Evolutionary conservation across 495 filamentous ascomycete genomes (phyloP).

Genomic region (Xylaria cubensis): DNA sequence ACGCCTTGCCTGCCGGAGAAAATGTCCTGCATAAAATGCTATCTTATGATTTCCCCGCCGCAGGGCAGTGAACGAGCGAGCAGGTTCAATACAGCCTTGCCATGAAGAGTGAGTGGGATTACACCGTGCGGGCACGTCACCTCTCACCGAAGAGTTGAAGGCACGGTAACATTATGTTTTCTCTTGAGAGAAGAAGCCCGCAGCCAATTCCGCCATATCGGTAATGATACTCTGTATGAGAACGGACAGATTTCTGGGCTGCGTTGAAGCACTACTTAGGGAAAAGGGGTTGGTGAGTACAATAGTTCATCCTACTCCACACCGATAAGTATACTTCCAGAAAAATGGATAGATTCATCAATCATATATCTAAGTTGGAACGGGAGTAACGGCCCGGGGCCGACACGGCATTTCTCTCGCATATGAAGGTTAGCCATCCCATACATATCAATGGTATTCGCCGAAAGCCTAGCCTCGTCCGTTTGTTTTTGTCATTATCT

Average conservation of each 20-base stretch:
- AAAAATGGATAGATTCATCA: neutral
- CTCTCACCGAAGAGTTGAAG: neutral
- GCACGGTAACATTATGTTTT: neutral
- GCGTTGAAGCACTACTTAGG: neutral
- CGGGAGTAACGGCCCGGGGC: neutral
- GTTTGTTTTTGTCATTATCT: neutral
- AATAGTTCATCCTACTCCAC: neutral
- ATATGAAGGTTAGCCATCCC: neutral
- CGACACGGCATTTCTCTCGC: neutral
- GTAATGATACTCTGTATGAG: neutral
- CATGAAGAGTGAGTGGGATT: neutral
- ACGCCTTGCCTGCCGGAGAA: neutral
- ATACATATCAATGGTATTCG: neutral
- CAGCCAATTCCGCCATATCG: neutral
- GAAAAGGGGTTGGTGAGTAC: neutral
- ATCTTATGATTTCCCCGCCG: neutral
- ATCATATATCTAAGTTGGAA: neutral
- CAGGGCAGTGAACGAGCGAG: neutral
- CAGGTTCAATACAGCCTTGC: neutral
- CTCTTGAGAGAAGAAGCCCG: too few species aligned
- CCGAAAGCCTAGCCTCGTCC: neutral
- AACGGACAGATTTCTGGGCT: neutral
- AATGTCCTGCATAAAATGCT: neutral
- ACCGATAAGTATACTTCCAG: neutral
- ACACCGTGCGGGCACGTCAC: neutral